phyloP scores from a whole-genome alignment of 78 protist species.

The Isochrysis galbana region DNA sequence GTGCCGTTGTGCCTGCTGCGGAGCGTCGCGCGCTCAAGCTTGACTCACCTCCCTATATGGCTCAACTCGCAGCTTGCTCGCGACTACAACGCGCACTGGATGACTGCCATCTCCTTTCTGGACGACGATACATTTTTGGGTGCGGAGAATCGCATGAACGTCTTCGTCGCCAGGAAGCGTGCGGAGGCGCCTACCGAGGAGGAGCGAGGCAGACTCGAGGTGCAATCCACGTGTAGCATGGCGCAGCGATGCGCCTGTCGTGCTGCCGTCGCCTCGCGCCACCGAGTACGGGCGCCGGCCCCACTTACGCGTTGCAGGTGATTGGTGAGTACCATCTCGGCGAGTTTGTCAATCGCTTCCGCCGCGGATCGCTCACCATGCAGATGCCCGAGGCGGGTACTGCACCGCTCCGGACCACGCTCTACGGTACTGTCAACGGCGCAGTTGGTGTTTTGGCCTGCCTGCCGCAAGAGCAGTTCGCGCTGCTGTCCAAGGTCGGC shows the following conservation, averaged over 20 bases:
- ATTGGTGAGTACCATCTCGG: slow-evolving; percentile 84
- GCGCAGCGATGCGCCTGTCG: no score
- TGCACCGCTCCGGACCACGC: slow-evolving; percentile 47
- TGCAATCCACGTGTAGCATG: no score
- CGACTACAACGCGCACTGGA: slow-evolving; percentile 69
- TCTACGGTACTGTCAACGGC: slow-evolving; percentile 78
- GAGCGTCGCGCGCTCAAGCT: no score
- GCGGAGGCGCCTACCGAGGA: slow-evolving; percentile 74
- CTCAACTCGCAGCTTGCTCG: slow-evolving; percentile 43
- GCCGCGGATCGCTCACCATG: slow-evolving; percentile 38
- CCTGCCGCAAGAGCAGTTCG: slow-evolving; percentile 23
- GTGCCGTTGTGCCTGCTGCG: no score
- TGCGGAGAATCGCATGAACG: slow-evolving; percentile 64
- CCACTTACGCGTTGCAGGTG: no score
- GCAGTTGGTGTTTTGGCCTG: slow-evolving; percentile 69
- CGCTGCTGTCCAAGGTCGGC: slow-evolving; percentile 45
- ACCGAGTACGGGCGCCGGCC: no score
- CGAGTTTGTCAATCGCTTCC: slow-evolving; percentile 68
- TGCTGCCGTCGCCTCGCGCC: no score
- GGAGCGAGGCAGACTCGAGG: slow-evolving; percentile 68
- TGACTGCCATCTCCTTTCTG: slow-evolving; percentile 65
- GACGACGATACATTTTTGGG: slow-evolving; percentile 82
- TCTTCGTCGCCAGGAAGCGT: slow-evolving; percentile 52
- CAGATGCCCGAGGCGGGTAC: neutral
- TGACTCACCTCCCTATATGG: no score